Evolutionary conservation across 2,329 filamentous ascomycete genomes (phyloP).

Genomic region (Exophiala xenobiotica): DNA sequence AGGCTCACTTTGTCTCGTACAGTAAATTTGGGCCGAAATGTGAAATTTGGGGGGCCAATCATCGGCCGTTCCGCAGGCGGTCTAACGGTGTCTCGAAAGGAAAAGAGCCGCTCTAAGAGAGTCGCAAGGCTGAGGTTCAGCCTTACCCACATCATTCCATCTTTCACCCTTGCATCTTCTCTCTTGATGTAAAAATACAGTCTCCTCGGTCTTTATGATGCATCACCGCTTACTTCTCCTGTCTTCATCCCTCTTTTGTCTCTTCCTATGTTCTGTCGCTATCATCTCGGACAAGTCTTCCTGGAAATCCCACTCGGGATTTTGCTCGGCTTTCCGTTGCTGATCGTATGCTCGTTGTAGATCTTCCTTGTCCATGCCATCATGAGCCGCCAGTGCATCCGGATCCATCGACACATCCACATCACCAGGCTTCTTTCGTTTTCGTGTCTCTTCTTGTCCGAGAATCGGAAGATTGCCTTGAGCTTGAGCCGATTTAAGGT

Average conservation of each 20-base stretch:
- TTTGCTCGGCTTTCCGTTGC: constrained; percentile 63
- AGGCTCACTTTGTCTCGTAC: neutral
- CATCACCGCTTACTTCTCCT: constrained; percentile 58
- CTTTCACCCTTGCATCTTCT: too few species aligned
- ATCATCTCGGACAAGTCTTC: constrained; percentile 97
- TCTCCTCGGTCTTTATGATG: neutral
- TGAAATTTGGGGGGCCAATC: neutral
- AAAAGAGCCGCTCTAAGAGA: neutral
- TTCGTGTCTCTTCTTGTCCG: constrained; percentile 74
- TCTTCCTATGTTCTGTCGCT: constrained; percentile 85
- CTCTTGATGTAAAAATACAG: neutral
- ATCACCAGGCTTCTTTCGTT: constrained; percentile 94
- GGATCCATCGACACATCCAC: constrained; percentile 89
- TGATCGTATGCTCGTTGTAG: constrained; percentile 77
- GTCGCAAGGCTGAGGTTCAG: neutral
- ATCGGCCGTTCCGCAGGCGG: neutral
- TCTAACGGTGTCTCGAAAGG: neutral
- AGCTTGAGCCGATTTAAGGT: constrained; percentile 65
- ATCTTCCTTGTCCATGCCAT: constrained; percentile 81
- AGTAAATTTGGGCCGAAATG: neutral
- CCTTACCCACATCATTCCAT: too few species aligned
- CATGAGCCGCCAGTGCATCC: constrained; percentile 71
- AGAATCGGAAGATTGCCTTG: constrained; percentile 67
- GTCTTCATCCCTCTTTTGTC: constrained; percentile 84
- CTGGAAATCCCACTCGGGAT: constrained; percentile 72